Percentiles rank a stretch among this genome's conserved stretches.
These are phyloP conservation scores for Fibroporia radiculosa DNA, from an alignment of 768 basidiomycete genomes.

Conservation along the genomic window DNA sequence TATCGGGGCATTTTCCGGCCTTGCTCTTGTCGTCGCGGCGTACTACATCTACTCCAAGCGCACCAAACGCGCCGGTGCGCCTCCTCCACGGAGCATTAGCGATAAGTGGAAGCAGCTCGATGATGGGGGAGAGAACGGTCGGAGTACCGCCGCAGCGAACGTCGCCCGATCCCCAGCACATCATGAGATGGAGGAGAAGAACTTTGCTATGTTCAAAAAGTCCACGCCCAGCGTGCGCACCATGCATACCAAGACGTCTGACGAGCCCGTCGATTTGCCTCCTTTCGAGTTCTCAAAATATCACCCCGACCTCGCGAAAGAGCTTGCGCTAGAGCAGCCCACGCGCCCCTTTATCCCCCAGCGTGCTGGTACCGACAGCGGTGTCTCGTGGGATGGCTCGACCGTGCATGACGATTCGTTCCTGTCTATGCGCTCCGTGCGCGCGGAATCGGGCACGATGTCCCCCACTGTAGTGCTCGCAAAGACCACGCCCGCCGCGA, in stretches of 20 bases:
- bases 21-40: slow-evolving; percentile 41
- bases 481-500: slow-evolving; percentile 56
- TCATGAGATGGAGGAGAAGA: slow-evolving; percentile 19
- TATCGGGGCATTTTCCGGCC: slow-evolving; percentile 47
- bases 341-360: slow-evolving; percentile 35
- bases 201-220: slow-evolving; percentile 41
- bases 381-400: slow-evolving; percentile 44
- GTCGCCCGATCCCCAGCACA: slow-evolving; percentile 2
- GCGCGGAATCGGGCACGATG: slow-evolving; percentile 34
- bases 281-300: slow-evolving; percentile 47
- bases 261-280: slow-evolving; percentile 25
- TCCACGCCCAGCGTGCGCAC: slow-evolving; percentile 47
- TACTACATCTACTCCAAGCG: slow-evolving; percentile 51
- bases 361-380: slow-evolving; percentile 31
- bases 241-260: slow-evolving; percentile 31
- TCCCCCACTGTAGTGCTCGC: slow-evolving; percentile 44
- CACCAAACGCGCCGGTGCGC: slow-evolving; percentile 23
- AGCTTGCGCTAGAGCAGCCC: slow-evolving; percentile 38
- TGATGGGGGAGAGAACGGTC: slow-evolving; percentile 39
- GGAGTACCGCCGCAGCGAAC: slow-evolving; percentile 5
- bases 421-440: slow-evolving; percentile 38
- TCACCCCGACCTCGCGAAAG: slow-evolving; percentile 41
- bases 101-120: slow-evolving; percentile 51
- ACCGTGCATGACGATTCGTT: slow-evolving; percentile 39
- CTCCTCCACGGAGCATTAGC: slow-evolving; percentile 4